Base-by-base conservation (phyloP, 2,329 filamentous ascomycete species). In the Colletotrichum liaoningense region DNA sequence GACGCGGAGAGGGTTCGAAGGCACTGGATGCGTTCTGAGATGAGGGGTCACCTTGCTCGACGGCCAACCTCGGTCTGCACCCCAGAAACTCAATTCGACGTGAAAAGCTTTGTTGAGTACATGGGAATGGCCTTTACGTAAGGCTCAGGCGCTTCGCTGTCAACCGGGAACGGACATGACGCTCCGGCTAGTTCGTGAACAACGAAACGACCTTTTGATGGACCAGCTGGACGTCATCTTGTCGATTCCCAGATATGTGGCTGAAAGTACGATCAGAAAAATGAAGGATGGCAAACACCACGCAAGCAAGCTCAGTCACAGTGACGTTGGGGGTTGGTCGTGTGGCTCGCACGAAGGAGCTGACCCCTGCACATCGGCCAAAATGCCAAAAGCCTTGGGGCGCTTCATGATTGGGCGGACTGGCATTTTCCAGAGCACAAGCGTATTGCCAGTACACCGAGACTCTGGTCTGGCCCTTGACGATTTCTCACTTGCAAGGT, bases 291-390 rank as follows among this genome's bases (percentile, higher is more conserved):
- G 55, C 24, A 54, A 35, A 62, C 60, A 49, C 26, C 38, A 42
- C 38, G 38, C 52, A 22, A 28, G 22, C 58, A 69, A 59, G 54
- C 54, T 69, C n/a, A n/a, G 54, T 52, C 67, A 55, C 33, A 24
- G 67, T 73, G 70, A 73, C 70, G 70, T 73, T 59, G 14, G 56
- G 52, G 52, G 60, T 19, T 49, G 42, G 70, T 66, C 28, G 38
- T 70, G 70, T 73, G 70, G 70, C 67, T 65, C 70, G 28, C 70
- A 56, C 70, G 35, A 70, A 70, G 67, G 60, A 73, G 28, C 67
- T 49, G n/a, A 65, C 59, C 70, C 70, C 46, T 64, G 70, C 70
- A 33, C 33, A 66, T 52, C 55, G 26, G 49, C 30, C 49, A 60
- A 46, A 35, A 5, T 16, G 52, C 26, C 46, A 46, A 30, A 35